Evolutionary conservation across 495 filamentous ascomycete genomes (phyloP), one percentile per base, ranked within the genome.

Genomic region (Penicillium dipodomyicola): DNA sequence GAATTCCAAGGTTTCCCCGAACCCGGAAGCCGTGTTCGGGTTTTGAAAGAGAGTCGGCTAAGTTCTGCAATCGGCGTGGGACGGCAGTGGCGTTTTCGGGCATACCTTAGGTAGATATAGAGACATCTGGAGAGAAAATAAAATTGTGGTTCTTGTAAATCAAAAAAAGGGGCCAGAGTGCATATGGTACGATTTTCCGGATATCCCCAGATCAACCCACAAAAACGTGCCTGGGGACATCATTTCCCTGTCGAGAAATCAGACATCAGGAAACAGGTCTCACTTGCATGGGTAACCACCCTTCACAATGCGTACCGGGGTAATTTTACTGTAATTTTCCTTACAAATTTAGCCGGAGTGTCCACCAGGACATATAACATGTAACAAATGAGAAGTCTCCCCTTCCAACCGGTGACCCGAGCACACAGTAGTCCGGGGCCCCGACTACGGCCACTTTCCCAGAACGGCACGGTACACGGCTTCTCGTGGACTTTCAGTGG

Each of bases 371-470:
- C 1, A 1, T 23, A 0, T 17, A n/a, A 41, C 22, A 44, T 17
- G 12, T 40, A 25, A 58, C 57, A 55, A 63, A 48, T 52, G 49
- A 57, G 27, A 7, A 0, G n/a, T 4, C 42, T 45, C 41, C 50
- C 44, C 51, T 45, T 19, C 20, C 30, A 51, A 47, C 40, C 51
- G 35, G 49, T 41, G 45, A 52, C 50, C 59, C 50, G 32, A 39
- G 41, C 47, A 37, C 35, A 45, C 5, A 20, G 12, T 59, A 65
- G 56, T 65, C 64, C 61, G 64, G 64, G 64, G 64, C 53, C 64
- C 64, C 58, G 30, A 59, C 14, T 45, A 44, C 61, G 64, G 61
- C 32, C 53, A 60, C 60, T 58, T 64, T 57, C 33, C 64, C 58
- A 59, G 64, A 61, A 65, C 45, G 39, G 59, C 58, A 59, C 45